Base-by-base conservation (phyloP, 805 yeast genomes). In the Naumovozyma baii region DNA sequence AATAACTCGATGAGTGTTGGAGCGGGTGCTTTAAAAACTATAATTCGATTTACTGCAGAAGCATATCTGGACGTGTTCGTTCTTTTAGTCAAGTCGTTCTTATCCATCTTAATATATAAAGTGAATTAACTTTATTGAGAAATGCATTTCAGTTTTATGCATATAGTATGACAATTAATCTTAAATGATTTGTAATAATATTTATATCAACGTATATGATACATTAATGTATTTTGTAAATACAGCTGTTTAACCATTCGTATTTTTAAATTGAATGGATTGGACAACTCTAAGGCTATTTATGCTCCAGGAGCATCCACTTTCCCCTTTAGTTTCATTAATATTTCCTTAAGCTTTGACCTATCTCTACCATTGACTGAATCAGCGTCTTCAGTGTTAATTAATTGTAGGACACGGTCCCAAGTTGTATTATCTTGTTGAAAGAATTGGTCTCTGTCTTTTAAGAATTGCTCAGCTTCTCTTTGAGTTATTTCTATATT, bases 401-500 rank as follows among this genome's bases (percentile, higher is more conserved):
- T 65, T 55, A 61, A 72, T 35, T 65, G 64, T 22, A 72, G 55
- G 64, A 78, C 90, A 53, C 95, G 75, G 53, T 82, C 83, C 68
- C 84, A 86, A n/a, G 86, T 76, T 30, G 78, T 60, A 54, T 76
- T 68, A 39, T 94, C 95, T 61, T 83, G 83, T 28, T 78, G 68
- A 59, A 80, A 84, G 60, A 70, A 87, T 22, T 73, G 72, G 58
- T 87, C 95, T 58, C 92, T 79, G 53, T 81, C 77, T 40, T 72
- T 75, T 45, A 83, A 59, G 57, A 81, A 87, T 44, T 74, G 76
- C 48, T 74, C 78, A 50, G 85, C 84, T 50, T 82, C 92, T 38
- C 68, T 67, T 57, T 70, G 69, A 10, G 83, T 80, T 42, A 73
- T 71, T 44, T 74, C 78, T 40, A 79, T 66, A 38, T 78, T 74